Conservation (phyloP, 257 asterid species). For the Lantana camara region DNA sequence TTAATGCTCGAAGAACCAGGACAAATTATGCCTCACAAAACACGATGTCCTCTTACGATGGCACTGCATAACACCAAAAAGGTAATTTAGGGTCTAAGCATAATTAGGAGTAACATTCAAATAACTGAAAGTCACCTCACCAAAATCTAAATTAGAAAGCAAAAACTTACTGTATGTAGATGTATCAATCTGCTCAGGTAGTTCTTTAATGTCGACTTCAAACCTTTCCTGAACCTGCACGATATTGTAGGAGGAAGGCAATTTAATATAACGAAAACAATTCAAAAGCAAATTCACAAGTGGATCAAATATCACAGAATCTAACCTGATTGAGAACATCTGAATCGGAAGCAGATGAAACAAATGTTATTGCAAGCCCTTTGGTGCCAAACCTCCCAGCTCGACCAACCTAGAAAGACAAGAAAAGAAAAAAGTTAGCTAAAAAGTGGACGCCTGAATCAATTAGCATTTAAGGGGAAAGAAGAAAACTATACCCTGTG, state of each 20-base stretch:
- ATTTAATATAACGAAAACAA: background rate
- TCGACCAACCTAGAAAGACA: conserved; percentile 71
- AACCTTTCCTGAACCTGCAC: conserved; percentile 92
- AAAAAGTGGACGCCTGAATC: background rate
- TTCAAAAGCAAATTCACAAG: background rate
- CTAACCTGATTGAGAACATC: conserved; percentile 89
- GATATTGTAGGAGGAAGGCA: background rate
- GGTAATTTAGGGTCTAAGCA: too few species aligned
- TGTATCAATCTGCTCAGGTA: conserved; percentile 96
- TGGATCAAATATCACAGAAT: background rate
- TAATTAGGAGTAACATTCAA: background rate
- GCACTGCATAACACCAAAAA: conserved; percentile 42
- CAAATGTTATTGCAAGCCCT: conserved; percentile 94
- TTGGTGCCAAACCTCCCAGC: conserved; percentile 96
- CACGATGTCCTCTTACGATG: conserved; percentile 32
- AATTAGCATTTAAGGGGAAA: background rate
- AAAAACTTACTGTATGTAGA: conserved; percentile 78
- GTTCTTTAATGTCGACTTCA: conserved; percentile 90
- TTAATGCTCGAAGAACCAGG: conserved; percentile 1
- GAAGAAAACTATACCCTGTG: conserved; percentile 59
- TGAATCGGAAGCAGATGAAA: conserved; percentile 89
- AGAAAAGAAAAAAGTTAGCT: conserved; percentile 1
- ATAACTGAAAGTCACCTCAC: background rate
- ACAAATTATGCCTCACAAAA: background rate
- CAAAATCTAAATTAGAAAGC: background rate